Conservation (phyloP, 768 basidiomycete species). For the Tulasnella sp. region DNA sequence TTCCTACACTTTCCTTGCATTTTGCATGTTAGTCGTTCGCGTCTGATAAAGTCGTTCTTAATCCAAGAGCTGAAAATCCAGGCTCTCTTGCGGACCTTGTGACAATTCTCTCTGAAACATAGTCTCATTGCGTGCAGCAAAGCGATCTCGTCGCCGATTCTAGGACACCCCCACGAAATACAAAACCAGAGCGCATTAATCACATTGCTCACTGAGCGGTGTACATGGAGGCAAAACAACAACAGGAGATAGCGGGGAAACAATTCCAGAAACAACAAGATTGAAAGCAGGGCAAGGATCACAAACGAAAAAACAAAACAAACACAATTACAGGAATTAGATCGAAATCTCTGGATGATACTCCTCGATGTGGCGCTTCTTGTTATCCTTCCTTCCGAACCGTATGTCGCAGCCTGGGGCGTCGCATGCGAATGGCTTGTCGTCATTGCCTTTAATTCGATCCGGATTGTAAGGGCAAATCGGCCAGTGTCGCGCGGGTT, state of each 20-base stretch:
- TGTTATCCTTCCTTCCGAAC: not conserved
- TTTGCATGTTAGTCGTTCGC: not conserved
- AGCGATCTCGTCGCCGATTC: too few species aligned
- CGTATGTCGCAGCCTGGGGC: not conserved
- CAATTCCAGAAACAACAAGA: not conserved
- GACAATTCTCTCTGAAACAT: too few species aligned
- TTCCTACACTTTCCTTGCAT: not conserved
- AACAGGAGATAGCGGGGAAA: not conserved
- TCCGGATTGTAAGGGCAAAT: not conserved
- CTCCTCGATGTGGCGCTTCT: not conserved
- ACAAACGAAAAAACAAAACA: not conserved
- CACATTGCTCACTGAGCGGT: too few species aligned
- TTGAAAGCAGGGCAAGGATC: not conserved
- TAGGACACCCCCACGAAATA: not conserved
- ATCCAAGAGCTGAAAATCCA: not conserved
- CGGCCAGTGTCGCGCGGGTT: not conserved
- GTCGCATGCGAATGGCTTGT: not conserved
- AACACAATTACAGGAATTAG: not conserved
- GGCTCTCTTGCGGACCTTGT: not conserved
- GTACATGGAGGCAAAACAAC: not conserved
- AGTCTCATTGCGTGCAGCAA: too few species aligned
- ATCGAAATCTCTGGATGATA: not conserved
- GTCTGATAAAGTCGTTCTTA: not conserved
- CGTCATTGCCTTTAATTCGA: not conserved
- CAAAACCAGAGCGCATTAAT: not conserved